Base-by-base conservation (phyloP, 129 eudicot species). In the Ambrosia artemisiifolia region DNA sequence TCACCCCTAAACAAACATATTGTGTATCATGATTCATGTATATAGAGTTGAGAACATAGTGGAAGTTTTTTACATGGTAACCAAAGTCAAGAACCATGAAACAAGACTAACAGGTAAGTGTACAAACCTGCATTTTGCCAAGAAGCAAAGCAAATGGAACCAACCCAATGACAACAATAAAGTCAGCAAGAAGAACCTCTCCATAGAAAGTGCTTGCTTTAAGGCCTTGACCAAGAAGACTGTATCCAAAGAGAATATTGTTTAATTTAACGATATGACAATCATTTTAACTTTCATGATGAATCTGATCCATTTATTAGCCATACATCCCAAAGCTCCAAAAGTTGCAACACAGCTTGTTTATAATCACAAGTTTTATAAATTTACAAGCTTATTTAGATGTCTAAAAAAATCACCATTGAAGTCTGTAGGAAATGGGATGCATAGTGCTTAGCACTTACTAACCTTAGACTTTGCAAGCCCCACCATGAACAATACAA, bases 401-500 rank as follows among this genome's bases (percentile, higher is more conserved):
- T n/a, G n/a, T n/a, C n/a, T n/a, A n/a, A n/a, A n/a, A 53, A 36
- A 16, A 70, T 13, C 35, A 28, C 51, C 6, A 5, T 3, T 19
- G 11, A 17, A 38, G 19, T 35, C 17, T 16, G 11, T 9, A 36
- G 49, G 53, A 35, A 63, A 14, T 65, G 19, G 18, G 38, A 38
- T 54, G 4, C 5, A 55, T n/a, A n/a, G n/a, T n/a, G n/a, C n/a
- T n/a, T n/a, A n/a, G n/a, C n/a, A n/a, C n/a, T n/a, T n/a, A n/a
- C 86, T 62, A 70, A 82, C 86, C 86, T 86, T 70, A 89, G 63
- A 78, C 64, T 86, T 57, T 81, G 80, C 81, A 91, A 67, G 7
- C 97, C 97, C 89, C 92, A 91, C 95, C 97, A 91, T 30, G 87
- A 91, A 81, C 95, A 88, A 59, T 85, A 91, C 40, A 86, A 69